A percentile compares a stretch with the other conserved stretches of the same genome.
Evolutionary conservation across 1,139 yeast species (phyloP).

Genomic region (Trichomonascaceae sp.): DNA sequence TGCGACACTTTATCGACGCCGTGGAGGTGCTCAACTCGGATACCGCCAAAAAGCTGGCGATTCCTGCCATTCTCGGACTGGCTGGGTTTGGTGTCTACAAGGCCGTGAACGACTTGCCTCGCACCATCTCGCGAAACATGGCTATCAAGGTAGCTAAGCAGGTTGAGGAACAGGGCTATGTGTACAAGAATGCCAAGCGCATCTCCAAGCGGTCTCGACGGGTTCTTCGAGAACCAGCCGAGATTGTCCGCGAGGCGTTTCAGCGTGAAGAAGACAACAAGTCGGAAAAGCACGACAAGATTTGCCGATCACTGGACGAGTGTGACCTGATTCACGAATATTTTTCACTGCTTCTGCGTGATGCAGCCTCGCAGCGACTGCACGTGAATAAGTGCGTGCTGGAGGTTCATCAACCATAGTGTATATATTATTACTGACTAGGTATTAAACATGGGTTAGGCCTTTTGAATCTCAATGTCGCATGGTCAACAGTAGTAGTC

Average conservation of each 20-base stretch:
- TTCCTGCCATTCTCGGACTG: conserved; percentile 39
- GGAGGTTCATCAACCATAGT: too few relatives aligned
- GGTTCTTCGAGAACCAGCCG: conserved; percentile 68
- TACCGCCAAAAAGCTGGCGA: conserved; percentile 26
- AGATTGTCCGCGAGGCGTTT: conserved; percentile 69
- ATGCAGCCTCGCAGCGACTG: conserved; percentile 16
- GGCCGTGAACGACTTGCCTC: conserved; percentile 67
- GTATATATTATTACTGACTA: too few relatives aligned
- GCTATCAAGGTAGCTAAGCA: conserved; percentile 57
- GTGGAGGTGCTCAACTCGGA: conserved; percentile 11
- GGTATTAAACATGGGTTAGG: too few relatives aligned
- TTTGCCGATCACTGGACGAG: conserved; percentile 29
- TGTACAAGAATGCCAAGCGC: conserved; percentile 64
- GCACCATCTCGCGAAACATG: conserved; percentile 76
- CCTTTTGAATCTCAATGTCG: too few relatives aligned
- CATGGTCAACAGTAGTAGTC: too few relatives aligned
- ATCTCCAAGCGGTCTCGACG: conserved; percentile 71
- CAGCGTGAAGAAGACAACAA: conserved; percentile 51
- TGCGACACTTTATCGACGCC: conserved; percentile 17
- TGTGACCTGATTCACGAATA: conserved; percentile 41
- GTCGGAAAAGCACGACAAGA: conserved; percentile 27
- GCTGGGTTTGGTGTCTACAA: conserved; percentile 52
- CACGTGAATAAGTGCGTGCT: conserved; percentile 15
- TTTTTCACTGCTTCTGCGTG: conserved; percentile 40
- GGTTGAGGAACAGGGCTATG: conserved; percentile 56